Evolutionary conservation across 2,329 filamentous ascomycete genomes (phyloP), one percentile per base, ranked within the genome.

Genomic region (Xylariales sp.): DNA sequence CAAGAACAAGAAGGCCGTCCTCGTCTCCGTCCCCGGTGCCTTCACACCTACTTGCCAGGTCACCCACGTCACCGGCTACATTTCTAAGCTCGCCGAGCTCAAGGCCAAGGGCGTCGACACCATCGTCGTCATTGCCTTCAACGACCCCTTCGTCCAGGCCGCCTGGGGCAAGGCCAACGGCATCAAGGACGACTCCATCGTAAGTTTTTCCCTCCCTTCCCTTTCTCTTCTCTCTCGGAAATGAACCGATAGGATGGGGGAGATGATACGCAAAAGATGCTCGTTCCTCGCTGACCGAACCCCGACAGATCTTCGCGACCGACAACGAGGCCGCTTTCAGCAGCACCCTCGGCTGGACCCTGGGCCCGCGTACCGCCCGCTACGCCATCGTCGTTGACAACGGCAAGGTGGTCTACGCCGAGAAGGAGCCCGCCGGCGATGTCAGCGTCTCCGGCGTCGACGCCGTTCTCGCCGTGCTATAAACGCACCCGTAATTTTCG

Each of bases 131-230:
- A 90, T 97, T 77, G 92, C 93, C 68, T 91, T 84, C 84, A 97
- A 97, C 82, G 94, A 97, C 82, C 84, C 90, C 71, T 97, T 86
- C 78, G 93, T 97, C 80, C 95, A 95, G 92, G 90, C 89, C 75
- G 93, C 92, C 62, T 96, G 93, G 93, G 91, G 89, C 82, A 97
- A 97, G 87, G 93, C 93, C 77, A 95, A 97, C 82, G 86, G 86
- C 61, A 85, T 95, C 77, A 90, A 87, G 77, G 89, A 90, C 71
- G 90, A 95, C 74, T 85, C 80, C 66, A 85, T 88, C 72, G 85
- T 87, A 74, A 74, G 85, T 79, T 61, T 36, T 36, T 45, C n/a
- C 23, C 16, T 32, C 16, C 45, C 54, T 36, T 39, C 14, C 46
- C 14, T 18, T 18, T 30, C 18, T 54, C 14, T 54, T 28, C 39